Base-by-base conservation (phyloP, 768 basidiomycete genomes). In the Mycena chlorophos region DNA sequence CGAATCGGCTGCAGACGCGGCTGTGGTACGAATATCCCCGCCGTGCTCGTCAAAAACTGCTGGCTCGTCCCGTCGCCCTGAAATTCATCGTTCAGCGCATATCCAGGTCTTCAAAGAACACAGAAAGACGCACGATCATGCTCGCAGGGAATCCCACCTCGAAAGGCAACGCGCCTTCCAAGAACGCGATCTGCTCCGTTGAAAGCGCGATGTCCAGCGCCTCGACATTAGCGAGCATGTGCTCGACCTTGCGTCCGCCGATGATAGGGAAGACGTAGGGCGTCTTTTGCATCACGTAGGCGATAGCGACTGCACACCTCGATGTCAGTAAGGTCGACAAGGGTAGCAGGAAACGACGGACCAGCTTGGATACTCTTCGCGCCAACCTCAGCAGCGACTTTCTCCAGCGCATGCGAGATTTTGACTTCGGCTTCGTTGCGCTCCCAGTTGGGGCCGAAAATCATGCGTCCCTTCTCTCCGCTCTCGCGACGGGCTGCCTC, bases 201-300 rank as follows among this genome's bases (percentile, higher is more conserved):
- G 68, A 65, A 48, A 78, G 68, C 1, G 58, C 58, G 51, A 79
- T 71, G 25, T 70, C 65, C 13, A 78, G 64, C 8, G 75, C 76
- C 56, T 75, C 69, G 19, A 77, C 49, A 57, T 77, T 79, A 40
- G 70, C 71, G 52, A 62, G 48, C 14, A 78, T 51, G 22, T 79
- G 75, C 63, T 74, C 71, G 25, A 74, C 64, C 55, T 76, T 79
- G 51, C 73, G 68, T 5, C 73, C 71, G 6, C 73, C 74, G 28
- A 75, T 52, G 37, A 76, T 68, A 2, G 74, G 75, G 62, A 77
- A 76, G 1, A 75, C 73, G 43, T 71, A 76, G 0, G 74, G 73
- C 22, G 73, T 68, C 63, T 78, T 79, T 46, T 74, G 73, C 65
- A 79, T 65, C 17, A 76, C 62, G 40, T 57, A 57, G 6, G 56